These are phyloP conservation scores for Albifimbria verrucaria DNA, from an alignment of 2,329 filamentous ascomycete species.

Conservation along the genomic window DNA sequence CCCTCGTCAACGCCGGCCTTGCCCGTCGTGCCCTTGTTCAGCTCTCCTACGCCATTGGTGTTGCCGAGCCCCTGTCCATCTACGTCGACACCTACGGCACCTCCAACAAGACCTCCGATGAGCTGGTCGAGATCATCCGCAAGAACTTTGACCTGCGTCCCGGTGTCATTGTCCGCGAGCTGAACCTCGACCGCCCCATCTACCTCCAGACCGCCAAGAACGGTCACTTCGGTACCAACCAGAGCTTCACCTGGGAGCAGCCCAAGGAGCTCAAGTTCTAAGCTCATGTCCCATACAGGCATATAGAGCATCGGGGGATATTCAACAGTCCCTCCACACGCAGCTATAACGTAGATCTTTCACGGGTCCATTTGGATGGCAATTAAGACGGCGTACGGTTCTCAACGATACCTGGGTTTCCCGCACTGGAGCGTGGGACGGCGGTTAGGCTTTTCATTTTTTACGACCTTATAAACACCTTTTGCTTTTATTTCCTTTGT, in stretches of 20 bases:
- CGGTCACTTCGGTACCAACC: constrained; percentile 97
- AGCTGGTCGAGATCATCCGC: constrained; percentile 92
- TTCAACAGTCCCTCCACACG: constrained; percentile 38
- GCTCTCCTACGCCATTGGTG: constrained; percentile 98
- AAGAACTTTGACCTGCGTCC: constrained; percentile 97
- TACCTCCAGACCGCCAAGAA: constrained; percentile 99
- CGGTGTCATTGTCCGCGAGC: constrained; percentile 97
- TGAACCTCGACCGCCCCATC: constrained; percentile 92
- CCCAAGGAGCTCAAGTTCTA: constrained; percentile 93
- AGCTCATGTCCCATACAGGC: constrained; percentile 26
- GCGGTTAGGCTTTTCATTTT: constrained; percentile 8
- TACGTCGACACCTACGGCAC: constrained; percentile 98
- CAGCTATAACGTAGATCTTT: constrained; percentile 32
- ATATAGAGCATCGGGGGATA: constrained; percentile 23
- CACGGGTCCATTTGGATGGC: constrained; percentile 34
- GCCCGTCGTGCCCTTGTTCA: constrained; percentile 92
- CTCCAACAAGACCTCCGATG: constrained; percentile 80
- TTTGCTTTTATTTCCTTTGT: constrained; percentile 15
- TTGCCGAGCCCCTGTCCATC: constrained; percentile 95
- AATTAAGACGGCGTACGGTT: constrained; percentile 40
- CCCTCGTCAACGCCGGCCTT: constrained; percentile 82
- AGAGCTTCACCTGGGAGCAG: constrained; percentile 97
- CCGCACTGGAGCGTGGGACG: constrained; percentile 25
- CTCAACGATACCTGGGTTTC: constrained; percentile 41
- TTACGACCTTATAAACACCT: constrained; percentile 2